Evolutionary conservation across 331 rosid species (phyloP).

Genomic region (Cydonia oblonga): DNA sequence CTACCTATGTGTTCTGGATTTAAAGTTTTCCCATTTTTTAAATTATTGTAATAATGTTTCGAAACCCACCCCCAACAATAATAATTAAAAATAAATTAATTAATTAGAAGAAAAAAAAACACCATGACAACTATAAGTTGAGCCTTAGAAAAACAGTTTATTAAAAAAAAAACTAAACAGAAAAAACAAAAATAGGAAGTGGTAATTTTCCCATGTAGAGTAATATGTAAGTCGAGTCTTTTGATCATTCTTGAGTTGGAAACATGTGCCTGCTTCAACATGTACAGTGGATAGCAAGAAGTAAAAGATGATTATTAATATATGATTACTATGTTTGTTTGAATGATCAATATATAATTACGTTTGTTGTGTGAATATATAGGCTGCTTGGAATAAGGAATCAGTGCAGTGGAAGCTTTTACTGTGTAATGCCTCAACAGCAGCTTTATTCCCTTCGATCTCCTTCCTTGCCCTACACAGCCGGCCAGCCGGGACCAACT

Average conservation of each 20-base stretch:
- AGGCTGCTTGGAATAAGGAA: slow-evolving; percentile 48
- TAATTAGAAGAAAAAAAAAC: not conserved
- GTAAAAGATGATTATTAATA: slow-evolving; percentile 71
- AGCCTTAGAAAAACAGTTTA: not conserved
- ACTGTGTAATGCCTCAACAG: not conserved
- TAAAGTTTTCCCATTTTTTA: too few species aligned
- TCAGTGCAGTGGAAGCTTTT: slow-evolving; percentile 44
- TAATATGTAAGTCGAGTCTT: not conserved
- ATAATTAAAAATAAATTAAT: too few species aligned
- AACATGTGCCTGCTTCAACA: slow-evolving; percentile 37
- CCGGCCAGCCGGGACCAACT: slow-evolving; percentile 39
- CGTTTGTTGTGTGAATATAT: slow-evolving; percentile 24
- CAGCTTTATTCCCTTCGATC: slow-evolving; percentile 51
- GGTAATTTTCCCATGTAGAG: not conserved
- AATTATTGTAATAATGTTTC: too few species aligned
- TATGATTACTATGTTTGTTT: slow-evolving; percentile 54
- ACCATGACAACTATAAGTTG: not conserved
- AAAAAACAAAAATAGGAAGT: not conserved
- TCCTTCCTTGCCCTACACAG: slow-evolving; percentile 32
- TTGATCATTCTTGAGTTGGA: slow-evolving; percentile 23
- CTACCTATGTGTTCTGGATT: too few species aligned
- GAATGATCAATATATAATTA: slow-evolving; percentile 53
- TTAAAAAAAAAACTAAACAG: not conserved
- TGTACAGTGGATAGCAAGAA: slow-evolving; percentile 41
- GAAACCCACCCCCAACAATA: too few species aligned